Conservation (phyloP, 805 yeast species). For the Saccharomycopsis oosterbeekiorum region DNA sequence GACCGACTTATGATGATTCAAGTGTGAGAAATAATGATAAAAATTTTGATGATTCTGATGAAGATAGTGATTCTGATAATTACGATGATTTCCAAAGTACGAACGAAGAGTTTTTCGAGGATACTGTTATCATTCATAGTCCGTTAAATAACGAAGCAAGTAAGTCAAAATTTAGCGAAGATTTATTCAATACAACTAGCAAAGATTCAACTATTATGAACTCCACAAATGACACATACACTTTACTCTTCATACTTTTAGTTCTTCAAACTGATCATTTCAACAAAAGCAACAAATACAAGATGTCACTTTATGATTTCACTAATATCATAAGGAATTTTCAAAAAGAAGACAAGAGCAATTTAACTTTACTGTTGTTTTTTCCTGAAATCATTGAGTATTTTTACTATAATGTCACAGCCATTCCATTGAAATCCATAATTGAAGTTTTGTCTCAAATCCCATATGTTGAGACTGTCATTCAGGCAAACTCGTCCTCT, state of each 20-base stretch:
- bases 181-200: neutral
- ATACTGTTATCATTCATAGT: slow-evolving; percentile 5
- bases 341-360: slow-evolving; percentile 15
- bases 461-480: neutral
- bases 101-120: slow-evolving; percentile 1
- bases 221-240: slow-evolving; percentile 44
- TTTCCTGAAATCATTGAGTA: slow-evolving; percentile 39
- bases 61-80: neutral
- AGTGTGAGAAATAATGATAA: slow-evolving; percentile 13
- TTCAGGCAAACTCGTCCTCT: neutral
- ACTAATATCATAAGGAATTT: slow-evolving; percentile 36
- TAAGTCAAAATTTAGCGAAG: neutral
- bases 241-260: slow-evolving; percentile 52
- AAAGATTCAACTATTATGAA: slow-evolving; percentile 9
- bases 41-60: neutral
- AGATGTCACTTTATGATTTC: slow-evolving; percentile 58
- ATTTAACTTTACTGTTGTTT: slow-evolving; percentile 20
- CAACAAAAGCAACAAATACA: slow-evolving; percentile 54
- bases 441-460: slow-evolving; percentile 25
- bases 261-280: slow-evolving; percentile 69
- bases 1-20: slow-evolving; percentile 2
- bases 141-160: neutral
- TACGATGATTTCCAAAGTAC: neutral
- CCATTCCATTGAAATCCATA: slow-evolving; percentile 43
- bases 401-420: slow-evolving; percentile 57